Evolutionary conservation across 176 grass and related monocot species (phyloP).

Genomic region (Phoenix roebelenii): DNA sequence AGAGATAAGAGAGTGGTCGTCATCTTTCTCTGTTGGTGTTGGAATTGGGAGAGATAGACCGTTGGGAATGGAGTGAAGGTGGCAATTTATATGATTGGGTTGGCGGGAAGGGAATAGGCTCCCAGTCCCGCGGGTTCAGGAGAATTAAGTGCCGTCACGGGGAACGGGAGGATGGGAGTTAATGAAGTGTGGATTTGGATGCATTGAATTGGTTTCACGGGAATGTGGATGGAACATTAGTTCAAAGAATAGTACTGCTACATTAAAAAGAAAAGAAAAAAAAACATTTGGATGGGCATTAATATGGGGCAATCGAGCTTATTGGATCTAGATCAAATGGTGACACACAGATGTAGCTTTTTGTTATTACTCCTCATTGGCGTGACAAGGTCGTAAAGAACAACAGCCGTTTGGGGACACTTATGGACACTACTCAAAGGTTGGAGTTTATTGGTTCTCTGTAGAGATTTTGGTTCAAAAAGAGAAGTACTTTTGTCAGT

Average conservation of each 20-base stretch:
- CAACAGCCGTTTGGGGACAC: no score
- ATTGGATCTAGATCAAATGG: no score
- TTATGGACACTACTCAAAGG: no score
- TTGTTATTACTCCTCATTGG: no score
- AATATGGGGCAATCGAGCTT: no score
- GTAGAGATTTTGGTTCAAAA: no score
- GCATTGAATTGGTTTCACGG: conserved; percentile 94
- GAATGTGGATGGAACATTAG: conserved; percentile 32
- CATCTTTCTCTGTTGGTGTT: conserved; percentile 3
- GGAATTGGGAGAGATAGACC: not conserved
- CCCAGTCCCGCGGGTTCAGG: not conserved
- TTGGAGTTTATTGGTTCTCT: no score
- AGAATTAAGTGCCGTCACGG: conserved; percentile 69
- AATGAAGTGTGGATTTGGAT: conserved; percentile 54
- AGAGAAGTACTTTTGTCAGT: no score
- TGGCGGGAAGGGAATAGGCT: conserved; percentile 8
- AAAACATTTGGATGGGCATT: no score
- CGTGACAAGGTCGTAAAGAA: no score
- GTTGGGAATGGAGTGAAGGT: conserved; percentile 38
- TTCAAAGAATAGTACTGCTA: not conserved
- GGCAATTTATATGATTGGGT: conserved; percentile 43
- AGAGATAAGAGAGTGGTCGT: not conserved
- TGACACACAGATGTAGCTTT: no score
- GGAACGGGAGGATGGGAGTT: conserved; percentile 31
- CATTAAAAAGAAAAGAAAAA: no score